These are phyloP conservation scores for Acer saccharum DNA, from an alignment of 345 rosid species.

Conservation along the genomic window DNA sequence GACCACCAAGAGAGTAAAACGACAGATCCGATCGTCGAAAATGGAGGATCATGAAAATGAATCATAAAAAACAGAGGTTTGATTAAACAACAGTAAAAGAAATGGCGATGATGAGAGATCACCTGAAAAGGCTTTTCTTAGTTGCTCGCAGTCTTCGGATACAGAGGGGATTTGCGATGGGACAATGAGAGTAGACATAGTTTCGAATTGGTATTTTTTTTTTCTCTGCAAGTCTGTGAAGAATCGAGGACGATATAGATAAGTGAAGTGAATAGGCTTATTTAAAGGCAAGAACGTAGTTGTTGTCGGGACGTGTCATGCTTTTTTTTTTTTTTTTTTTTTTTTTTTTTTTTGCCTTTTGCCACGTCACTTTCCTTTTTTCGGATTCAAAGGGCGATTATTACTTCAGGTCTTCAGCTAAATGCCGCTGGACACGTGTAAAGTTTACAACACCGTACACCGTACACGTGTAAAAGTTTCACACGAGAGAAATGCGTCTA, in stretches of 20 bases:
- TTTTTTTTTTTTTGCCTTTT: not conserved
- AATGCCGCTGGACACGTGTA: too few relatives aligned
- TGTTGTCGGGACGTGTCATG: not conserved
- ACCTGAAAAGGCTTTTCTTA: constrained; percentile 69
- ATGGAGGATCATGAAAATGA: constrained; percentile 4
- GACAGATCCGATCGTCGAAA: constrained; percentile 2
- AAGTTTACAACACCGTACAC: too few relatives aligned
- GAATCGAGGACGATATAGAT: constrained; percentile 34
- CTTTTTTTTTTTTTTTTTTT: not conserved
- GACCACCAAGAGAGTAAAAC: not conserved
- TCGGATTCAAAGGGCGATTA: not conserved
- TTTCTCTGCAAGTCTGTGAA: constrained; percentile 7
- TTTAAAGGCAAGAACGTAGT: not conserved
- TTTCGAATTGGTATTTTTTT: too few relatives aligned
- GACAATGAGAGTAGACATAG: constrained; percentile 63
- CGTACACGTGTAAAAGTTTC: too few relatives aligned
- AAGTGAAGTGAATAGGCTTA: too few relatives aligned
- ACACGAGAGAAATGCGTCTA: too few relatives aligned
- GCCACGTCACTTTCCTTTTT: not conserved
- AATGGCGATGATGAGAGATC: not conserved
- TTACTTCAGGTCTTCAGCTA: too few relatives aligned
- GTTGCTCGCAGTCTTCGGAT: constrained; percentile 70
- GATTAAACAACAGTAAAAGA: constrained; percentile 14
- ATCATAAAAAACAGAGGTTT: not conserved
- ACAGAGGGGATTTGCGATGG: constrained; percentile 51